Conservation (phyloP, 257 asterid species). For the Oldenlandia corymbosa region DNA sequence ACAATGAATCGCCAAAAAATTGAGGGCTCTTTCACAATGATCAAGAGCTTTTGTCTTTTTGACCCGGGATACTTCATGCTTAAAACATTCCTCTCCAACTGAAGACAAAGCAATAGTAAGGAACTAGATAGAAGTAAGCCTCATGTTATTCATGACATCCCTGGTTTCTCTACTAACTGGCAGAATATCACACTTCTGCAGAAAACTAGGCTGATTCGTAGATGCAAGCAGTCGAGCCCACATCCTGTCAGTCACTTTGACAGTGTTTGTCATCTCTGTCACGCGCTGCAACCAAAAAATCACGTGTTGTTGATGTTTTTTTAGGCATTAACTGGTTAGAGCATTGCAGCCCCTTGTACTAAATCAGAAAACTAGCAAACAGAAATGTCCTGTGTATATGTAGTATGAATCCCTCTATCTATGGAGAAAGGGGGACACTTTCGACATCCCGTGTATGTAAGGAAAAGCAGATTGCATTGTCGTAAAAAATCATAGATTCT, state of each 20-base stretch:
- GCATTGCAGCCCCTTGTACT: too few species aligned
- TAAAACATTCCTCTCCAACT: not conserved
- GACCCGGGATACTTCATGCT: not conserved
- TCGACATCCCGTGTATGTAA: not conserved
- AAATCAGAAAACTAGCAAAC: not conserved
- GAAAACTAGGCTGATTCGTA: conserved; percentile 83
- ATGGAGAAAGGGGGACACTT: not conserved
- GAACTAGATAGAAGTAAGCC: conserved; percentile 47
- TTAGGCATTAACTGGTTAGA: too few species aligned
- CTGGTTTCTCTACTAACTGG: conserved; percentile 39
- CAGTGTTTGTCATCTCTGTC: conserved; percentile 61
- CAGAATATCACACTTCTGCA: conserved; percentile 36
- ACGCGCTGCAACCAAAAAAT: conserved; percentile 58
- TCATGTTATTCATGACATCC: conserved; percentile 40
- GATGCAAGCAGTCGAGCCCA: conserved; percentile 98
- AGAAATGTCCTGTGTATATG: not conserved
- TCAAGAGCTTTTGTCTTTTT: not conserved
- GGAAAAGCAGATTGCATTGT: not conserved
- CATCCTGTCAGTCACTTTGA: conserved; percentile 77
- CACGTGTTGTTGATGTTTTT: conserved; percentile 5
- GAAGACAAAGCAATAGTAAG: not conserved
- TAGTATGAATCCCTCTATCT: not conserved
- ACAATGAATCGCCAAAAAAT: not conserved
- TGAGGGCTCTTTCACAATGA: not conserved
- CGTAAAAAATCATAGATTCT: not conserved